Evolutionary conservation across 345 rosid species (phyloP), one percentile per base, ranked within the genome.

Genomic region (Citrus sp.): DNA sequence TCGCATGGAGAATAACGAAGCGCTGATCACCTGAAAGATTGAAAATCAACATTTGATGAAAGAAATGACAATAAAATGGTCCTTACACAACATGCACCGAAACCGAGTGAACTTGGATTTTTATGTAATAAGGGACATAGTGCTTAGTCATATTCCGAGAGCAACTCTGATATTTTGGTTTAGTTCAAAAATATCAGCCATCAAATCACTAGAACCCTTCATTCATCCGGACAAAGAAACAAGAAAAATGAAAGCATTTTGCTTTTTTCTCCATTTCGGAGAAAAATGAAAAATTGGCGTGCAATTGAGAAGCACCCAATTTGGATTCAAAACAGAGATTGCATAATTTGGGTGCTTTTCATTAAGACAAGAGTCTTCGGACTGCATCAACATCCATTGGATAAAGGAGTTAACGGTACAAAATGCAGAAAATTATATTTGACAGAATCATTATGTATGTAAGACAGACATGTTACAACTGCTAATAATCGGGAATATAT

Each of bases 91-190:
- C 46, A 75, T 28, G 32, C 40, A 63, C 1, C 59, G 35, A 30
- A 27, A 28, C 30, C n/a, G 4, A 62, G 14, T 66, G 22, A 38
- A 2, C 24, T 72, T 77, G 71, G 62, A 32, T 32, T 67, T 24
- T 38, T 21, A n/a, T 13, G 37, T 13, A 40, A 56, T 24, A 14
- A 61, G 9, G 28, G 54, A 54, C 42, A 42, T 7, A 14, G 32
- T 12, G 66, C 40, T 25, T 7, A 6, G 69, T 77, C 83, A 22
- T 16, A 67, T 40, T 58, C 81, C 30, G 81, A 80, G 10, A 80
- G 79, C 80, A 37, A 81, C 81, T 4, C 51, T 64, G 84, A 81
- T 77, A 79, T 72, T 83, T 77, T 32, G 10, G 19, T 46, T 32
- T 68, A 32, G 55, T 35, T 16, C 13, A 46, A 34, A 77, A 77